These are phyloP conservation scores for Yarrowia porcina DNA, from an alignment of 805 yeast genomes.

Conservation along the genomic window DNA sequence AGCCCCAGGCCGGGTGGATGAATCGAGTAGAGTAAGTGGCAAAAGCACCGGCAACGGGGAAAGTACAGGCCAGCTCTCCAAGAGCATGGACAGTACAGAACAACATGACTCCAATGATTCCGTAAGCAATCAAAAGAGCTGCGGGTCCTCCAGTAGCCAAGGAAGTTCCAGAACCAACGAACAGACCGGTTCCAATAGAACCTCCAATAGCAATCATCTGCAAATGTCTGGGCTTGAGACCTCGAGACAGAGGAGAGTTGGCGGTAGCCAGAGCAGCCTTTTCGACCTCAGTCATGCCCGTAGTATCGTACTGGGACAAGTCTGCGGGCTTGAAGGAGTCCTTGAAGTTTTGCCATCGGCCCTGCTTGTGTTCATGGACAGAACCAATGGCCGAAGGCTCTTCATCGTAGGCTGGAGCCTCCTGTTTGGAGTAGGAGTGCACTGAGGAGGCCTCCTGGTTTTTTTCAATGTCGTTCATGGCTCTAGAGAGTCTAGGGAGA, in stretches of 20 bases:
- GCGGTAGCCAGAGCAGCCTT: slow-evolving; percentile 46
- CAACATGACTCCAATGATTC: slow-evolving; percentile 58
- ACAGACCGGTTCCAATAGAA: slow-evolving; percentile 67
- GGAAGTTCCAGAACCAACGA: slow-evolving; percentile 62
- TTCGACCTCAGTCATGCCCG: slow-evolving; percentile 40
- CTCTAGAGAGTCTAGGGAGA: neutral
- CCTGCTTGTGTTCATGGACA: neutral
- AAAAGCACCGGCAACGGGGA: slow-evolving; percentile 54
- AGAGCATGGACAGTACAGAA: slow-evolving; percentile 58
- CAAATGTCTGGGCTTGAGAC: slow-evolving; percentile 40
- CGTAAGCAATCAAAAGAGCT: slow-evolving; percentile 55
- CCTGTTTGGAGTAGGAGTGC: neutral
- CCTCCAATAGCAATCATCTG: slow-evolving; percentile 80
- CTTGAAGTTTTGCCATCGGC: slow-evolving; percentile 38
- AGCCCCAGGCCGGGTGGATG: slow-evolving; percentile 60
- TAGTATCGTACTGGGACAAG: slow-evolving; percentile 38
- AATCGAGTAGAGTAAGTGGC: slow-evolving; percentile 55
- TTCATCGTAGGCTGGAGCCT: neutral
- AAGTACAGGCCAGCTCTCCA: slow-evolving; percentile 66
- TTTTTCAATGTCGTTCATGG: slow-evolving; percentile 20
- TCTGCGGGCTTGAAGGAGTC: slow-evolving; percentile 46
- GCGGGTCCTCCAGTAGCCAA: slow-evolving; percentile 63
- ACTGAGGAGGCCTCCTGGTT: neutral
- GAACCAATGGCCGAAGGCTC: slow-evolving; percentile 7
- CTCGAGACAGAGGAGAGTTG: slow-evolving; percentile 53